Base-by-base conservation (phyloP, 2,329 filamentous ascomycete genomes). In the Clonostachys rosea region DNA sequence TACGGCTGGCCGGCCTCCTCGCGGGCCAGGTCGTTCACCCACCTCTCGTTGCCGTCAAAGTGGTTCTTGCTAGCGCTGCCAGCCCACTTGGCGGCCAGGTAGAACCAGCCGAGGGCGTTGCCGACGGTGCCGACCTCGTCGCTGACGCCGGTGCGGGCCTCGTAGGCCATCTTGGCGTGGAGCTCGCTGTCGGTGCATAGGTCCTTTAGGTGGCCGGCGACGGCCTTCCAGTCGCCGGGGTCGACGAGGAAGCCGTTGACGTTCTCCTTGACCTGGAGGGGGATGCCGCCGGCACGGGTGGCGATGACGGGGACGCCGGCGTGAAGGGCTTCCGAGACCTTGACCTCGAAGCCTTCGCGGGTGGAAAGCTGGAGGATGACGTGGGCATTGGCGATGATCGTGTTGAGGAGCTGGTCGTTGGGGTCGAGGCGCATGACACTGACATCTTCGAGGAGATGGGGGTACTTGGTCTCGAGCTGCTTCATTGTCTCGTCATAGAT, bases 41-140 rank as follows among this genome's bases (percentile, higher is more conserved):
- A 63, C 46, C 54, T 71, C 50, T 77, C 80, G 42, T 83, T 68
- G 2, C 84, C 84, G 49, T 73, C 68, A 18, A 89, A 61, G 48
- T 65, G 70, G 3, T 63, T 60, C 20, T 78, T 78, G 54, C 83
- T 78, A 18, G 75, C 70, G 63, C 87, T 75, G 60, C 80, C 82
- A 54, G 82, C 78, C 14, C 36, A 39, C 36, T 18, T n/a, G 17
- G 14, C 36, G 1, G 85, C 86, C n/a, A 94, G 71, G 61, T 89
- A 92, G 61, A 89, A 78, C 87, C 87, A 94, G 18, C 72, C 74
- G 12, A 92, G 69, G 2, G 84, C 83, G 61, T 91, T 91, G 0
- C 89, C 89, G 1, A 91, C 86, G 0, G 89, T 94, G 50, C 85
- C 81, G 2, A 92, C 87, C 61, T 94, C 89, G 59, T 94, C 89